phyloP scores from a whole-genome alignment of 345 rosid species.

The Hypericum perforatum region DNA sequence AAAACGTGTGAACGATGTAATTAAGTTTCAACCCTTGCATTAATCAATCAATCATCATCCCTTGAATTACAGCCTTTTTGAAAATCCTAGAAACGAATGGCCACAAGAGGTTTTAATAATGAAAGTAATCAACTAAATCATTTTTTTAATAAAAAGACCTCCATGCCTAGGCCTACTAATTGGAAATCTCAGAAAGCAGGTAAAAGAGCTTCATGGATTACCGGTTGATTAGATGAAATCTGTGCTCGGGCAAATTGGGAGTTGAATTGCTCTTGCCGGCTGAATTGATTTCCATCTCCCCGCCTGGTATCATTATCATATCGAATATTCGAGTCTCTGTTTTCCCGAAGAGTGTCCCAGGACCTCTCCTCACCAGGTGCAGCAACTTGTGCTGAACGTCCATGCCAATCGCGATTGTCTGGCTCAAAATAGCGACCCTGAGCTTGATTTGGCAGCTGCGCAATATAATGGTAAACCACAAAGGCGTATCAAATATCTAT shows the following conservation, averaged over 20 bases:
- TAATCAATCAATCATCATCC: too few species aligned
- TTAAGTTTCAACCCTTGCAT: too few species aligned
- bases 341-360: slow-evolving; percentile 44
- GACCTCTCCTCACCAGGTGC: slow-evolving; percentile 63
- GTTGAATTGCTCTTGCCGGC: slow-evolving; percentile 38
- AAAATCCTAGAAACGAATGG: too few species aligned
- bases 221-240: slow-evolving; percentile 50
- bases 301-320: slow-evolving; percentile 40
- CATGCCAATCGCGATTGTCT: slow-evolving; percentile 91
- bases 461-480: too few species aligned
- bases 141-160: not conserved
- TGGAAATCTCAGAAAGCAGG: not conserved
- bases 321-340: slow-evolving; percentile 32
- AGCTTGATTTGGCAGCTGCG: slow-evolving; percentile 38
- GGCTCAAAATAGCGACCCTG: slow-evolving; percentile 64
- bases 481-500: too few species aligned
- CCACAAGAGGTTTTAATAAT: too few species aligned
- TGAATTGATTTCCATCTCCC: slow-evolving; percentile 36
- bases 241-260: slow-evolving; percentile 38
- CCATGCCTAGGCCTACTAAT: not conserved
- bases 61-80: too few species aligned
- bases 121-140: too few species aligned
- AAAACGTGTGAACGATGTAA: too few species aligned
- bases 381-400: slow-evolving; percentile 48
- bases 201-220: slow-evolving; percentile 1